A percentile compares a stretch with the other conserved stretches of the same genome.
Evolutionary conservation across 1,284 basidiomycete genomes (phyloP).

Genomic region (Melampsora abietis-canadensis): DNA sequence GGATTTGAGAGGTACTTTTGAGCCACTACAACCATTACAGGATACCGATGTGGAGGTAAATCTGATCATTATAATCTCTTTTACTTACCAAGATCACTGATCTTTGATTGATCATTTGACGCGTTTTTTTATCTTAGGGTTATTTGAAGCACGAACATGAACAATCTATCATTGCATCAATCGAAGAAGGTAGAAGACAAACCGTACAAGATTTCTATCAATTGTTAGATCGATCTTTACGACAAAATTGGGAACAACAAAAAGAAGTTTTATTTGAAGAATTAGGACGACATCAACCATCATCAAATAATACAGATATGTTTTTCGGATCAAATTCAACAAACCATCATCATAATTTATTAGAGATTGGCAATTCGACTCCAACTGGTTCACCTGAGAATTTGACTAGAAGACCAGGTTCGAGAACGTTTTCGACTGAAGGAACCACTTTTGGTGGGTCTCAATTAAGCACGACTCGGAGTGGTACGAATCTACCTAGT

Average conservation of each 20-base stretch:
- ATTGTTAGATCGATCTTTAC: constrained; percentile 69
- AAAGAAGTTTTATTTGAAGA: constrained; percentile 88
- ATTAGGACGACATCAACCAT: constrained; percentile 63
- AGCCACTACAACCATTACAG: constrained; percentile 78
- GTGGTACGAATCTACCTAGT: constrained; percentile 57
- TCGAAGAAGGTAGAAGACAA: constrained; percentile 74
- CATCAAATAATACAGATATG: constrained; percentile 25
- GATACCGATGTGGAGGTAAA: constrained; percentile 74
- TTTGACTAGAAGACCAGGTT: constrained; percentile 42
- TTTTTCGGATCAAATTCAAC: constrained; percentile 41
- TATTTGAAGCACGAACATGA: constrained; percentile 88
- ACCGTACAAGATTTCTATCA: constrained; percentile 82
- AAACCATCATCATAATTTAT: constrained; percentile 34
- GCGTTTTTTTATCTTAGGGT: constrained; percentile 55
- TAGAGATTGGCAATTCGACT: constrained; percentile 4
- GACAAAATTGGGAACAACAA: constrained; percentile 81
- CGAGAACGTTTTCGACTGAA: constrained; percentile 38
- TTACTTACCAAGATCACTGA: background rate
- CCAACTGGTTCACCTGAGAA: constrained; percentile 37
- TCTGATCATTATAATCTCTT: background rate
- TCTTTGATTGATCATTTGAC: background rate
- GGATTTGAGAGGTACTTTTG: constrained; percentile 79
- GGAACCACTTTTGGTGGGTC: constrained; percentile 32
- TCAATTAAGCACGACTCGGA: constrained; percentile 42
- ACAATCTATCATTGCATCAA: constrained; percentile 86